Percentiles rank a stretch among this genome's conserved stretches.
Conservation (phyloP, 148 eudicot genomes). For the Fagopyrum esculentum region DNA sequence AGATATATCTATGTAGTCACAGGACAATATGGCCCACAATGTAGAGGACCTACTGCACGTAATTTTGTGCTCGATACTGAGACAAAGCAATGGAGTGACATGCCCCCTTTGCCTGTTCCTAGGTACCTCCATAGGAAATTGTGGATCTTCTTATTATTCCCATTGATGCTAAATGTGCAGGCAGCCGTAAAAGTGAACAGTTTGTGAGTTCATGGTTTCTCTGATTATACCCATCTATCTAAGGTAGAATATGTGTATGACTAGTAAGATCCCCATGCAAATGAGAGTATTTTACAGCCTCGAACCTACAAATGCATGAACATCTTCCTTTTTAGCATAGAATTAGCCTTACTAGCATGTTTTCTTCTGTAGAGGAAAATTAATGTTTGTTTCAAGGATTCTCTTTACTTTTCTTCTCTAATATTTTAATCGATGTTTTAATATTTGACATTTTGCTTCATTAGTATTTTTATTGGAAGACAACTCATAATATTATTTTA, state of each 20-base stretch:
- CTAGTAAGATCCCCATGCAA: neutral
- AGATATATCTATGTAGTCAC: slow-evolving; percentile 86
- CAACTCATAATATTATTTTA: neutral
- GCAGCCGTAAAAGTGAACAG: neutral
- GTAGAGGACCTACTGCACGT: slow-evolving; percentile 88
- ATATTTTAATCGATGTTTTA: neutral
- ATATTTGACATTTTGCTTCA: neutral
- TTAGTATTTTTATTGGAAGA: neutral
- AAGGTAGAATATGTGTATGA: neutral
- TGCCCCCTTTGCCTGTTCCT: slow-evolving; percentile 86
- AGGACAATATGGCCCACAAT: slow-evolving; percentile 98
- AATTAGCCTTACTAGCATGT: neutral
- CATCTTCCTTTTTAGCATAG: neutral
- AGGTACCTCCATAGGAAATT: slow-evolving; percentile 35
- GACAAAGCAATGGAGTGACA: slow-evolving; percentile 70
- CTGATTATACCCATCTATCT: neutral
- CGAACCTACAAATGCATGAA: neutral
- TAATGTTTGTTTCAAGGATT: neutral
- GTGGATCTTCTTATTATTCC: neutral
- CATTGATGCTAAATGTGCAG: neutral
- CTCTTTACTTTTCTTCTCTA: neutral
- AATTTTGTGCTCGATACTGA: slow-evolving; percentile 79
- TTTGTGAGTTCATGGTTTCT: neutral
- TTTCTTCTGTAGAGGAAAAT: neutral
- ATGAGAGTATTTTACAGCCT: neutral